Evolutionary conservation across 768 basidiomycete genomes (phyloP).

Genomic region (Mycena albidolilacea): DNA sequence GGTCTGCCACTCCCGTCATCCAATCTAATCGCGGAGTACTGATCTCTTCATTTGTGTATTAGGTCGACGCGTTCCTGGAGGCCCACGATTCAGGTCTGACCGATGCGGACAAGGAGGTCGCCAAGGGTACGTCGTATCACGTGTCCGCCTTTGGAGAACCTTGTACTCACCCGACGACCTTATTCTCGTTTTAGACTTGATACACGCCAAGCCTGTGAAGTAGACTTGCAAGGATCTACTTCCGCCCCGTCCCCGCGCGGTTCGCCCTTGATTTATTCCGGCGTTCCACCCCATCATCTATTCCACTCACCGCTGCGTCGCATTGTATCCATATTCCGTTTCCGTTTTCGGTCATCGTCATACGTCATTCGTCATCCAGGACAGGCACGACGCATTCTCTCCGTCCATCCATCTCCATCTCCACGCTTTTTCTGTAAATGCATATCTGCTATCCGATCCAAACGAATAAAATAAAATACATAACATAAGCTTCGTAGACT

Average conservation of each 20-base stretch:
- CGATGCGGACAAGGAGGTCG: slow-evolving; percentile 83
- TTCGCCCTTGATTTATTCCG: slow-evolving; percentile 2
- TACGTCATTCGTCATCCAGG: slow-evolving; percentile 4
- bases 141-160: neutral
- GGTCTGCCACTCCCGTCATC: slow-evolving; percentile 53
- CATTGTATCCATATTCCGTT: slow-evolving; percentile 31
- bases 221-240: slow-evolving; percentile 40
- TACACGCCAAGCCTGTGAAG: slow-evolving; percentile 73
- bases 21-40: slow-evolving; percentile 12
- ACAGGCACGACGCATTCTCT: slow-evolving; percentile 8
- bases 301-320: slow-evolving; percentile 21
- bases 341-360: too few species aligned
- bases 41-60: slow-evolving; percentile 14
- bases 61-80: slow-evolving; percentile 96
- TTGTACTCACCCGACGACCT: slow-evolving; percentile 33
- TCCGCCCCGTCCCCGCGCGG: neutral
- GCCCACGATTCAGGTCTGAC: slow-evolving; percentile 91
- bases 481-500: slow-evolving; percentile 17
- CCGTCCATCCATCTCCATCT: neutral
- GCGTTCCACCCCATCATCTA: neutral
- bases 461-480: slow-evolving; percentile 33
- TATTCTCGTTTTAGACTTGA: slow-evolving; percentile 59
- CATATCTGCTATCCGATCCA: slow-evolving; percentile 28
- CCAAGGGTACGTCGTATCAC: slow-evolving; percentile 68
- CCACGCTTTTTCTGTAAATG: slow-evolving; percentile 38